Base-by-base conservation (phyloP, 768 basidiomycete species). In the Amanita fuliginea region DNA sequence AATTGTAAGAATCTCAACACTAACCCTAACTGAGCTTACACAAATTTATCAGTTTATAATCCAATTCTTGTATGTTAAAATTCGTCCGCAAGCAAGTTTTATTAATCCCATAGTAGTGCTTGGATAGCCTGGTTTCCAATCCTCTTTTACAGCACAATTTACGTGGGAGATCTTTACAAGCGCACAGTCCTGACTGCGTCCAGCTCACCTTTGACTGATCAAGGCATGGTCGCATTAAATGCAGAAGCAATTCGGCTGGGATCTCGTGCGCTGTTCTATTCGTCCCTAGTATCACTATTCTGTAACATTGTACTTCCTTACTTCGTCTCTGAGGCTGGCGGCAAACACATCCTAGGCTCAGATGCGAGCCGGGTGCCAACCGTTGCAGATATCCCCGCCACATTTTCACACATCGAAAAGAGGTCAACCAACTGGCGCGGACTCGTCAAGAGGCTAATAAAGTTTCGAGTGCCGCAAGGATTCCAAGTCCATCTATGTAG, bases 101-200 rank as follows among this genome's bases (percentile, higher is more conserved):
- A n/a, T 32, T 55, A 47, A 37, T 22, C 37, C 8, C 18, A 30
- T 14, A 13, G 9, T 49, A 90, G 88, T 53, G 76, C 81, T 10
- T 94, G 81, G 81, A 72, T 93, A 52, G 86, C 79, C 6, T 97
- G 95, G 95, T 96, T 95, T 59, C 93, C 94, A 0, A 67, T 92
- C 21, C 71, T 95, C 1, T 93, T 94, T 65, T 94, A 91, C 68
- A 84, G 82, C 3, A 85, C 86, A 1, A 69, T 89, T 21, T 97
- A 92, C 65, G 75, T 96, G 47, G 87, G 88, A 9, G 94, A 95
- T 56, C 73, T 95, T 9, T 80, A 96, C 70, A 86, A 81, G 53
- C 70, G 66, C 2, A 56, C 71, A 7, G 21, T 43, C 16, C 33
- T 50, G 11, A 7, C 49, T 21, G 3, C 49, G 13, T 72, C 67